A percentile compares a stretch with the other conserved stretches of the same genome.
phyloP scores from a whole-genome alignment of 768 basidiomycete species.

The Pisolithus albus region DNA sequence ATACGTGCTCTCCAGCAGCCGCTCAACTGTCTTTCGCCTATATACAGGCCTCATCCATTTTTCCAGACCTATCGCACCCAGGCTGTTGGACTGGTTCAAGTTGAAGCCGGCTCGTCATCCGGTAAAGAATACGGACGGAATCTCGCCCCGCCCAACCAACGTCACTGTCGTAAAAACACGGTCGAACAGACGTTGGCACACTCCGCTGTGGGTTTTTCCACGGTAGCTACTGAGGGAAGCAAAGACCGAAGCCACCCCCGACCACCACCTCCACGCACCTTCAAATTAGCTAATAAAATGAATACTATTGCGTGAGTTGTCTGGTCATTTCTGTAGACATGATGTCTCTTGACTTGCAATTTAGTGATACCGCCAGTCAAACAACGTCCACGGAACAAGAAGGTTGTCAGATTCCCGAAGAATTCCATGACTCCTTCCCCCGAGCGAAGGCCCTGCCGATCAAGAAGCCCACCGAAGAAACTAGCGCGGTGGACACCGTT shows the following conservation, averaged over 20 bases:
- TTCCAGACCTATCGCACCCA: slow-evolving; percentile 10
- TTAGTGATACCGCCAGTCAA: neutral
- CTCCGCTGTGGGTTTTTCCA: neutral
- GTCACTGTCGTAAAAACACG: neutral
- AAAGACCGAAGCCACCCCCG: neutral
- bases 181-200: neutral
- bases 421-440: too few relatives aligned
- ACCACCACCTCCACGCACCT: neutral
- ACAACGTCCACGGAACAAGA: too few relatives aligned
- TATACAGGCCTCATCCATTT: slow-evolving; percentile 15
- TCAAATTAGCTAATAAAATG: neutral
- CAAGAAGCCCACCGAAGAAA: neutral
- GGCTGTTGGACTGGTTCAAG: neutral
- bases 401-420: too few relatives aligned
- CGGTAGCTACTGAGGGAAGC: neutral
- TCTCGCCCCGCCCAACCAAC: too few relatives aligned
- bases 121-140: neutral
- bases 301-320: neutral
- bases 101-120: neutral
- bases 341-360: neutral
- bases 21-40: slow-evolving; percentile 3
- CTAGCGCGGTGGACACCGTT: neutral
- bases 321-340: neutral
- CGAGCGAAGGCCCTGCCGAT: too few relatives aligned
- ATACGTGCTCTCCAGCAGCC: slow-evolving; percentile 5